A percentile compares a stretch with the other conserved stretches of the same genome.
These are phyloP conservation scores for Pseudogymnoascus sp. DNA, from an alignment of 2,329 filamentous ascomycete species.

Conservation along the genomic window DNA sequence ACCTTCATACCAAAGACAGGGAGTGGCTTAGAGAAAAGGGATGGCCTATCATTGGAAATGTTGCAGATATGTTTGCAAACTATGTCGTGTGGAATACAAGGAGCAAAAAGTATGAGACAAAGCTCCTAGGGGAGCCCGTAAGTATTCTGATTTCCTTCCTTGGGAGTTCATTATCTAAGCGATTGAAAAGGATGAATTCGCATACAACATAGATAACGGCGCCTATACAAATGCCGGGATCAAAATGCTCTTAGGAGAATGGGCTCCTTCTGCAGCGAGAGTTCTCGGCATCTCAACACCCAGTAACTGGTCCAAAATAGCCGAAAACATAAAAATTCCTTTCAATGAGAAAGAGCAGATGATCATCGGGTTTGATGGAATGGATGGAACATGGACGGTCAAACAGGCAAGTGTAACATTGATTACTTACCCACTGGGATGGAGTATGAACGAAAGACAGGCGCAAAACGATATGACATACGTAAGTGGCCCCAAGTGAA, in stretches of 20 bases:
- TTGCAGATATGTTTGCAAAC: slow-evolving; percentile 10
- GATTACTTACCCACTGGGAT: slow-evolving; percentile 11
- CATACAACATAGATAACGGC: no score
- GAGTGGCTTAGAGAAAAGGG: slow-evolving; percentile 10
- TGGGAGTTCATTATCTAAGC: no score
- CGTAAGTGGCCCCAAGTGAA: not conserved
- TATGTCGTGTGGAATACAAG: no score
- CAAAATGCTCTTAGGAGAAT: not conserved
- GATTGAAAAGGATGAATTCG: no score
- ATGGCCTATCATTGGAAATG: slow-evolving; percentile 14
- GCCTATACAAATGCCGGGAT: not conserved
- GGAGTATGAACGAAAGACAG: not conserved
- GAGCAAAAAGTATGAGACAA: no score
- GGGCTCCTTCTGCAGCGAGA: not conserved
- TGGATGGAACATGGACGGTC: slow-evolving; percentile 13
- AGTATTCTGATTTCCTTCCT: no score
- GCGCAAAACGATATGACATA: not conserved
- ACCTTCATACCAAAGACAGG: slow-evolving; percentile 10
- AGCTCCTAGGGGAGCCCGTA: no score
- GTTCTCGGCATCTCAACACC: not conserved
- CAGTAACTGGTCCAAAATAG: not conserved
- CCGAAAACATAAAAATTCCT: not conserved
- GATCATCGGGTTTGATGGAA: slow-evolving; percentile 13
- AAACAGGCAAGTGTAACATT: slow-evolving; percentile 19
- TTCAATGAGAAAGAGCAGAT: not conserved